Percentiles rank a stretch among this genome's conserved stretches.
These are phyloP conservation scores for Plasmodium inui DNA, from an alignment of 169 alveolate species.

Conservation along the genomic window DNA sequence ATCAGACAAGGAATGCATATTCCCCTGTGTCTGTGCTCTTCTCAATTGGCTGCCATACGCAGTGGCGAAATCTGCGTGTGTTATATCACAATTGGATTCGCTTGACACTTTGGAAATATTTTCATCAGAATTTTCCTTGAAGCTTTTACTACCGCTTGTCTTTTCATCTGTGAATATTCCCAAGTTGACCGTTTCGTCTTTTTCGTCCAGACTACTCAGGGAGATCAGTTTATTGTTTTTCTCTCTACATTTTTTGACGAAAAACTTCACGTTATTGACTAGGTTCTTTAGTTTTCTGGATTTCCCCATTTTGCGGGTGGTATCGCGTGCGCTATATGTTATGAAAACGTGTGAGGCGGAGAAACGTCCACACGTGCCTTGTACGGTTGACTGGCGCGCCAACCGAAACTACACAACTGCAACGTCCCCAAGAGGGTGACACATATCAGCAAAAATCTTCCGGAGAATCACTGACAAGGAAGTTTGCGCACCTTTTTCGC, in stretches of 20 bases:
- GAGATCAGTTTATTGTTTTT: conserved; percentile 49
- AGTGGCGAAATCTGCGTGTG: conserved; percentile 28
- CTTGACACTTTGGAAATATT: conserved; percentile 27
- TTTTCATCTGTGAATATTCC: conserved; percentile 38
- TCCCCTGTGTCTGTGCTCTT: conserved; percentile 29
- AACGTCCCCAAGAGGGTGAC: neutral
- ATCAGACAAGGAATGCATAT: conserved; percentile 8
- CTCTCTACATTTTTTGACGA: conserved; percentile 64
- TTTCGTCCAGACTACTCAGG: conserved; percentile 42
- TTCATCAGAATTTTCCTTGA: conserved; percentile 18
- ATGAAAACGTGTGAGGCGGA: neutral
- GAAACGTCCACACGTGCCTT: neutral
- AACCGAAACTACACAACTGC: neutral
- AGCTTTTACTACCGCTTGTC: conserved; percentile 5
- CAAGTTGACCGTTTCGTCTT: conserved; percentile 11
- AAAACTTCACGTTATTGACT: conserved; percentile 63
- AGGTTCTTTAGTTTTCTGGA: conserved; percentile 29
- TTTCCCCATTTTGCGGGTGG: conserved; percentile 24
- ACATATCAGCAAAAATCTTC: neutral
- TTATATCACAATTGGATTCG: conserved; percentile 8
- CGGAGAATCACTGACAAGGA: neutral
- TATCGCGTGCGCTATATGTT: neutral
- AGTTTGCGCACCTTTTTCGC: neutral
- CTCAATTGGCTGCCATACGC: conserved; percentile 14
- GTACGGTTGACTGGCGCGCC: neutral